Conservation (phyloP, 768 basidiomycete genomes). For the Clitopilus passeckerianus region DNA sequence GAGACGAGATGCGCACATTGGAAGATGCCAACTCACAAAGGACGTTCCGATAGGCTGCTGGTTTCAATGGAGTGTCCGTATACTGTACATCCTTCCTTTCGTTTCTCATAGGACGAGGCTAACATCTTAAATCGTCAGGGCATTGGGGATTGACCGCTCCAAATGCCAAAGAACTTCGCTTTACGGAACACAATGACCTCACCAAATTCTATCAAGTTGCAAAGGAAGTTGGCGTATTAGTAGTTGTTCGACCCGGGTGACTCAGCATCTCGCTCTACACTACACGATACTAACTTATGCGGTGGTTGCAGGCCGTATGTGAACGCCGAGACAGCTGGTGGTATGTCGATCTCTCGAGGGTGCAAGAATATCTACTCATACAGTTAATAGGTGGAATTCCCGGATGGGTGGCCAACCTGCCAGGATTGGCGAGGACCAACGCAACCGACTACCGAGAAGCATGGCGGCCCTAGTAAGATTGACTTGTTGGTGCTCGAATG, state of each 20-base stretch:
- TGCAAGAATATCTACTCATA: background rate
- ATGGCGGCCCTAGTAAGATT: constrained; percentile 40
- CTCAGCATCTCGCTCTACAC: constrained; percentile 3
- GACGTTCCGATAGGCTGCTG: constrained; percentile 47
- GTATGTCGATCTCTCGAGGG: constrained; percentile 19
- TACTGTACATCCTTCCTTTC: constrained; percentile 45
- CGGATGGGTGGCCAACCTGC: constrained; percentile 41
- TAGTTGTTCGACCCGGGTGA: constrained; percentile 66
- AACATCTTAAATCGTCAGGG: constrained; percentile 21
- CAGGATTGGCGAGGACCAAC: constrained; percentile 57
- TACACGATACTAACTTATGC: background rate
- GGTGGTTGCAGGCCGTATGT: constrained; percentile 33
- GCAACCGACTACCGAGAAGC: constrained; percentile 48
- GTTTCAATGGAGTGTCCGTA: constrained; percentile 60
- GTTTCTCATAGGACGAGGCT: constrained; percentile 15
- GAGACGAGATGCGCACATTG: background rate
- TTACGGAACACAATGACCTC: constrained; percentile 55
- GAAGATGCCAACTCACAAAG: background rate
- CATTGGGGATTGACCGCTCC: constrained; percentile 68
- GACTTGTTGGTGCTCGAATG: background rate
- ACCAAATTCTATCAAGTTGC: constrained; percentile 57
- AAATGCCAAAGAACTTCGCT: constrained; percentile 50
- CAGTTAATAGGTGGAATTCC: constrained; percentile 32
- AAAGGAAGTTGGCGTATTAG: constrained; percentile 53
- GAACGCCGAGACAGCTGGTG: constrained; percentile 65